Evolutionary conservation across 2,329 filamentous ascomycete genomes (phyloP).

Genomic region (Alternaria triticina): DNA sequence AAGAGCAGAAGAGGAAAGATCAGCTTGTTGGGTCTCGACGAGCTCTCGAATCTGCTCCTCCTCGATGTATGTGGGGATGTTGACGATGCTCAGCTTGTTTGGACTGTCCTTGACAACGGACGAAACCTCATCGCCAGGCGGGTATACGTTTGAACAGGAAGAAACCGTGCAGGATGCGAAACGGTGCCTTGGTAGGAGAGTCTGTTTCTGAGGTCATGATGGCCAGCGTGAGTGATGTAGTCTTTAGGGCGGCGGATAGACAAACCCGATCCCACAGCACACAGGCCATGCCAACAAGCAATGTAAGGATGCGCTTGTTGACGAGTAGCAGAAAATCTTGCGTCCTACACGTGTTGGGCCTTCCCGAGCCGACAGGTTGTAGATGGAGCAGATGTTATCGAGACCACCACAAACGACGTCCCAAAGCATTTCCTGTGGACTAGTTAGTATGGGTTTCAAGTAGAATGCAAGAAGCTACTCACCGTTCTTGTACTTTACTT

Average conservation of each 20-base stretch:
- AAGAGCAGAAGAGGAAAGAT: not conserved
- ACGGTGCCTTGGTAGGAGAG: too few species aligned
- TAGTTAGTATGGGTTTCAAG: not conserved
- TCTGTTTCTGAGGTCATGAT: too few species aligned
- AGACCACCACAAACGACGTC: conserved; percentile 95
- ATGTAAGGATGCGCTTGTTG: conserved; percentile 95
- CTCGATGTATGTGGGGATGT: conserved; percentile 84
- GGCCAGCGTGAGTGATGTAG: too few species aligned
- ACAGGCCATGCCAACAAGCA: conserved; percentile 98
- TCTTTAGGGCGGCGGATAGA: too few species aligned
- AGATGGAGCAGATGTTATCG: conserved; percentile 99
- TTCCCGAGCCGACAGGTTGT: conserved; percentile 96
- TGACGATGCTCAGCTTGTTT: conserved; percentile 92
- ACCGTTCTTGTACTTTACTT: not conserved
- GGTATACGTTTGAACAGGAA: too few species aligned
- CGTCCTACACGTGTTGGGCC: conserved; percentile 95
- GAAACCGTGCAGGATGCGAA: too few species aligned
- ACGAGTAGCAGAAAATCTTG: conserved; percentile 95
- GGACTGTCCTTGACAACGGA: conserved; percentile 86
- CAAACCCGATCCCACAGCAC: conserved; percentile 99
- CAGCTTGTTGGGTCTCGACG: conserved; percentile 63
- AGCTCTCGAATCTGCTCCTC: conserved; percentile 94
- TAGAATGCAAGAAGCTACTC: not conserved
- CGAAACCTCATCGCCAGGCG: conserved; percentile 76
- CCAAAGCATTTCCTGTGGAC: not conserved